Evolutionary conservation across 306 rosid genomes (phyloP), one percentile per base, ranked within the genome.

Genomic region (Vigna angularis): DNA sequence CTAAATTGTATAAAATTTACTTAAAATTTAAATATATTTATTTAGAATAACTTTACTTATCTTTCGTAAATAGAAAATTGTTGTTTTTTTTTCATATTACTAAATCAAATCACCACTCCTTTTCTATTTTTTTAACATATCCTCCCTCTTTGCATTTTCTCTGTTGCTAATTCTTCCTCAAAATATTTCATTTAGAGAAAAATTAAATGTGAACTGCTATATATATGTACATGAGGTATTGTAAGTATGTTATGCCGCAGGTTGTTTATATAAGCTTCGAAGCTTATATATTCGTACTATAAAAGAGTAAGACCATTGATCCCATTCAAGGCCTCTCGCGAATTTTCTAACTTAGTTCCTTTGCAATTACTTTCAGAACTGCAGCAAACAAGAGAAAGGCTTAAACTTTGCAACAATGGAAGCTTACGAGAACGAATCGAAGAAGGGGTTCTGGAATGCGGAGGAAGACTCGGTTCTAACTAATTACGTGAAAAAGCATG

Each of bases 401-500:
- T 26, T 59, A 17, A 12, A 6, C 66, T 20, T 22, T 32, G 36
- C 64, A 24, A 57, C 40, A 26, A 58, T 13, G 40, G 40, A 59
- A 59, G 7, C 36, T 57, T 57, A 10, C 1, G 15, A 14, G 26
- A 1, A 17, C 4, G 30, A 18, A 38, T 40, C 2, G 10, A 34
- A 64, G 47, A 62, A 34, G 30, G 70, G 49, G 18, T 38, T 64
- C 14, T 64, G 70, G 70, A 64, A 1, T 64, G 22, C 24, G 70
- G 49, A 36, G 49, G 70, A 64, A 64, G 70, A 64, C 49, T n/a
- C 3, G 0, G 30, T 81, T 73, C 82, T 90, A 24, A 78, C 15
- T 76, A 87, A 83, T n/a, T 78, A 82, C 70, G 72, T 88, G 16
- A 77, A 59, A 55, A 16, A 75, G 40, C 84, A 90, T 53, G 94